These are phyloP conservation scores for Gracilaria vermiculophylla DNA, from an alignment of 23 red algal species.

Conservation along the genomic window DNA sequence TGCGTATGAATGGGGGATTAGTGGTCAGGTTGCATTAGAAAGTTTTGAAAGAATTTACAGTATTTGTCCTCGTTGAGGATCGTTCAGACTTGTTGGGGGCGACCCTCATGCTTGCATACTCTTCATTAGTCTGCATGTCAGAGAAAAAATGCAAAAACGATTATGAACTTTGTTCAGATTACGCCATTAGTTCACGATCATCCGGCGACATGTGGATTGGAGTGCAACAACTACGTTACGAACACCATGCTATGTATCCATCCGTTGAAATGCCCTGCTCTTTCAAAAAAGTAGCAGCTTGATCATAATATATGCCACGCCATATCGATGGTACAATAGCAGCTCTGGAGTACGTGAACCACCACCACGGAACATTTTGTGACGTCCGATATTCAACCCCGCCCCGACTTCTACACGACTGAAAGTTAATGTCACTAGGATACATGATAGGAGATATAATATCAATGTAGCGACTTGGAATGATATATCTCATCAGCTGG, in stretches of 20 bases:
- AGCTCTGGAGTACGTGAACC: not conserved
- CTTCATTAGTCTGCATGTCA: too few species aligned
- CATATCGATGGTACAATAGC: not conserved
- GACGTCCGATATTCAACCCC: not conserved
- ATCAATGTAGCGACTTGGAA: not conserved
- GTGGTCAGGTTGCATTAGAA: too few species aligned
- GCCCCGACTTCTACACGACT: not conserved
- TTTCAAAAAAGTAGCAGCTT: not conserved
- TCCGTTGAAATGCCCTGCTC: not conserved
- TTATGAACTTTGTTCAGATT: too few species aligned
- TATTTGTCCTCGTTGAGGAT: too few species aligned
- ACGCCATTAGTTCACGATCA: too few species aligned
- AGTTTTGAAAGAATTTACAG: too few species aligned
- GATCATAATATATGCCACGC: not conserved
- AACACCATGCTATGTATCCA: not conserved
- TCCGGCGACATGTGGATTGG: too few species aligned
- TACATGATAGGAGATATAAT: constrained; percentile 28
- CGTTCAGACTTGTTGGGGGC: too few species aligned
- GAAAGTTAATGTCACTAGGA: not conserved
- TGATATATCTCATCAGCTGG: not conserved
- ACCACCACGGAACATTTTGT: not conserved
- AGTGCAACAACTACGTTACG: too few species aligned
- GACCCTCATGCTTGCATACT: too few species aligned
- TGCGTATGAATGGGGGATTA: too few species aligned
- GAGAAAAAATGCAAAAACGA: too few species aligned